Percentiles rank a stretch among this genome's conserved stretches.
Evolutionary conservation across 805 yeast genomes (phyloP).

Genomic region (Ogataea paradorogensis): DNA sequence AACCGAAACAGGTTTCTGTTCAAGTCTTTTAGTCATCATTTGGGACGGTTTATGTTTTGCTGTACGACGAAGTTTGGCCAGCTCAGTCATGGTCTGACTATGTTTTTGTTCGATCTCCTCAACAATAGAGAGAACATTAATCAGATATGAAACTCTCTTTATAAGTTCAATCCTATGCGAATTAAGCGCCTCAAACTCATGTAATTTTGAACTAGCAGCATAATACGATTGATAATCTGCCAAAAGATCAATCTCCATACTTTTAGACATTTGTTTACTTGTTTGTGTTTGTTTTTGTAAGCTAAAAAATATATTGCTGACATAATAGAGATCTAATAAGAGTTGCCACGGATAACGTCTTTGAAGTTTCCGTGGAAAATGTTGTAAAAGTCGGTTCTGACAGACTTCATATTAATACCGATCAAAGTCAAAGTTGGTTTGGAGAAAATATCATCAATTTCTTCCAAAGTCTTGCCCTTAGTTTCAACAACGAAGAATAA

Average conservation of each 20-base stretch:
- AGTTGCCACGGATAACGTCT: constrained; percentile 12
- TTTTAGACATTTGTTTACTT: not conserved
- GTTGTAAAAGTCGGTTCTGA: constrained; percentile 20
- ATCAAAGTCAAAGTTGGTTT: constrained; percentile 42
- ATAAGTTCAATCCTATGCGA: constrained; percentile 11
- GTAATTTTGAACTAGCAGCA: constrained; percentile 1
- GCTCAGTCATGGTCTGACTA: constrained; percentile 2
- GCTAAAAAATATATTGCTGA: not conserved
- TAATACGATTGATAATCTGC: constrained; percentile 5
- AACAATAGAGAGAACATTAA: constrained; percentile 12
- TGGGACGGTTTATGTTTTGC: constrained; percentile 1
- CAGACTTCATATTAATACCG: constrained; percentile 32
- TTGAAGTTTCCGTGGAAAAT: constrained; percentile 20
- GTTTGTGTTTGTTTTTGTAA: not conserved
- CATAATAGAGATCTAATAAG: constrained; percentile 2
- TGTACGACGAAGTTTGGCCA: constrained; percentile 4
- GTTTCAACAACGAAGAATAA: constrained; percentile 66
- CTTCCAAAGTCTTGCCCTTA: constrained; percentile 68
- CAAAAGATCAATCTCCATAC: constrained; percentile 3
- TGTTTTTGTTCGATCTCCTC: constrained; percentile 12
- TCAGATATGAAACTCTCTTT: constrained; percentile 10
- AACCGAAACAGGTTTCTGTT: not conserved
- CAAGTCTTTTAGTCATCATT: not conserved
- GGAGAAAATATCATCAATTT: constrained; percentile 61
- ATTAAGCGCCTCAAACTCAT: constrained; percentile 2